Percentiles rank a stretch among this genome's conserved stretches.
Conservation (phyloP, 305 asterid species). For the Fraxinus floribunda region DNA sequence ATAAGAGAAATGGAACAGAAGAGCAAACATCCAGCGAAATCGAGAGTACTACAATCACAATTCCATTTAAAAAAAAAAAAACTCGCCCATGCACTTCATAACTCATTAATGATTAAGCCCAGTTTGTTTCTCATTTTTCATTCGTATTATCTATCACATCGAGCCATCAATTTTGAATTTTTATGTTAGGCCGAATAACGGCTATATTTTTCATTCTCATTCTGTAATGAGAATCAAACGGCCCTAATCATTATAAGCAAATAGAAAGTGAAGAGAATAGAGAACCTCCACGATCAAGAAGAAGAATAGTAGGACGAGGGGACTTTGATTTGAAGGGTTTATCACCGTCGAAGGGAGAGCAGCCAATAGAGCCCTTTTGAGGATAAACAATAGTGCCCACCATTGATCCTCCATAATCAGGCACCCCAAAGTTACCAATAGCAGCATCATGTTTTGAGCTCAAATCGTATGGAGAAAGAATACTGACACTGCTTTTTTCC, state of each 20-base stretch:
- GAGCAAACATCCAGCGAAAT: not conserved
- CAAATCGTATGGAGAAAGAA: slow-evolving; percentile 52
- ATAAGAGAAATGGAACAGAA: not conserved
- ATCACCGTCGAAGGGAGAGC: slow-evolving; percentile 59
- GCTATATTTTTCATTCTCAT: too few species aligned
- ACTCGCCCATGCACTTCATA: not conserved
- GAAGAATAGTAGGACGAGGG: slow-evolving; percentile 69
- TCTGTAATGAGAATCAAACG: too few species aligned
- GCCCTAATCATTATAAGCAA: not conserved
- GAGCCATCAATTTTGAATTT: too few species aligned
- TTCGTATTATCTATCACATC: too few species aligned
- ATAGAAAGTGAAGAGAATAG: not conserved
- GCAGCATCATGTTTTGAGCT: slow-evolving; percentile 82
- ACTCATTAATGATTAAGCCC: not conserved
- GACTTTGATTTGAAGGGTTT: slow-evolving; percentile 74
- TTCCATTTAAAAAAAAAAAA: not conserved
- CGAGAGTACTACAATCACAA: not conserved
- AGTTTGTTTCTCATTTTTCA: too few species aligned
- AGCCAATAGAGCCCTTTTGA: slow-evolving; percentile 42
- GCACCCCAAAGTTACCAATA: slow-evolving; percentile 91
- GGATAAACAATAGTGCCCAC: slow-evolving; percentile 69
- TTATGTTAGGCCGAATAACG: too few species aligned
- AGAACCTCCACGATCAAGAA: slow-evolving; percentile 89
- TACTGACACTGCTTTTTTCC: slow-evolving; percentile 76
- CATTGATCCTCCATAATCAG: slow-evolving; percentile 86